phyloP scores from a whole-genome alignment of 768 basidiomycete species.

The Boletus patriciae region DNA sequence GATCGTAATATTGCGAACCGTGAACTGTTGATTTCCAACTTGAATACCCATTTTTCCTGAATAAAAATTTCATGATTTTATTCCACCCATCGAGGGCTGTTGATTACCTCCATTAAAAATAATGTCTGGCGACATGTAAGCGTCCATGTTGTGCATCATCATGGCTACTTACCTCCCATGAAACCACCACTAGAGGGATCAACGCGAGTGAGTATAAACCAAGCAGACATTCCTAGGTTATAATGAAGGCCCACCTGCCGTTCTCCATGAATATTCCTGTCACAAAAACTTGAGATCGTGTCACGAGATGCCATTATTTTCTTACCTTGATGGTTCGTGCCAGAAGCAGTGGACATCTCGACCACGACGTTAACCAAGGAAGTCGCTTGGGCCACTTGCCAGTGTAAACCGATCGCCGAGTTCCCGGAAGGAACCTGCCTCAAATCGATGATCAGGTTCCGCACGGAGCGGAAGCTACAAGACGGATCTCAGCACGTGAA shows the following conservation, averaged over 20 bases:
- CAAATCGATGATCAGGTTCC: conserved; percentile 75
- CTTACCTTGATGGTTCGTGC: conserved; percentile 66
- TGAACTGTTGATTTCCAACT: conserved; percentile 81
- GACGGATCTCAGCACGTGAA: background rate
- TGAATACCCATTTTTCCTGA: conserved; percentile 58
- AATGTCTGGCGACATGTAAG: conserved; percentile 30
- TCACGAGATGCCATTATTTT: background rate
- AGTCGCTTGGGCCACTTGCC: conserved; percentile 80
- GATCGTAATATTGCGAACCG: conserved; percentile 60
- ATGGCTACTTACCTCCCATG: conserved; percentile 49
- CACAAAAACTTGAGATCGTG: background rate
- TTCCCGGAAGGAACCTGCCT: conserved; percentile 50
- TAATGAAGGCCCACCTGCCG: conserved; percentile 41
- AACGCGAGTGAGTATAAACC: background rate
- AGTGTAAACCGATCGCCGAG: conserved; percentile 71
- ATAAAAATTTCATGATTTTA: background rate
- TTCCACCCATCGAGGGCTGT: background rate
- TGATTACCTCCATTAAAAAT: conserved; percentile 43
- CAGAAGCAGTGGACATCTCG: conserved; percentile 62
- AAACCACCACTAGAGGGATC: conserved; percentile 38
- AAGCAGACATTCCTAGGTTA: background rate
- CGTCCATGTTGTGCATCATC: background rate
- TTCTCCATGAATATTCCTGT: conserved; percentile 73
- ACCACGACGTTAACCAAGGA: conserved; percentile 71
- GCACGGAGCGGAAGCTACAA: conserved; percentile 62